These are phyloP conservation scores for Xerocomellus chrysenteron DNA, from an alignment of 768 basidiomycete species.

Conservation along the genomic window DNA sequence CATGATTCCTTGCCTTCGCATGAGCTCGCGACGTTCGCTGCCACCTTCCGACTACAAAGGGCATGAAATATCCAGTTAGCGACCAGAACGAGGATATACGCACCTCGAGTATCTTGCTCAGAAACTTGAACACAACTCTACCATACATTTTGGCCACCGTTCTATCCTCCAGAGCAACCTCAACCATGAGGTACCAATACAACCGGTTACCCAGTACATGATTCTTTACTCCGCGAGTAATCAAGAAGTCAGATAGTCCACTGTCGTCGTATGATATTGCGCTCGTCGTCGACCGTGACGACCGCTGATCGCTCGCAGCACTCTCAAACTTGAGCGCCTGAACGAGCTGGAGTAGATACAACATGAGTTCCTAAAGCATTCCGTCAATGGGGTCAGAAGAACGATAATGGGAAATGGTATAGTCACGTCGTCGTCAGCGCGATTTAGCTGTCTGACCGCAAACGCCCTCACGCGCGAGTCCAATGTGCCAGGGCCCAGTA, in stretches of 20 bases:
- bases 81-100: conserved; percentile 6
- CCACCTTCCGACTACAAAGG: conserved; percentile 65
- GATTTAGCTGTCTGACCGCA: conserved; percentile 85
- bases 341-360: conserved; percentile 94
- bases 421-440: conserved; percentile 92
- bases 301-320: conserved; percentile 70
- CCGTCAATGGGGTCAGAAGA: background rate
- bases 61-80: background rate
- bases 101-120: conserved; percentile 86
- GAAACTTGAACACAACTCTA: conserved; percentile 85
- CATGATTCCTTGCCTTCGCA: conserved; percentile 88
- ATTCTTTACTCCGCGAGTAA: conserved; percentile 80
- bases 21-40: conserved; percentile 77
- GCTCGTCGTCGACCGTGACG: conserved; percentile 67
- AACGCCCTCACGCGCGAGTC: conserved; percentile 93
- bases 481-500: conserved; percentile 86
- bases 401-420: background rate
- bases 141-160: conserved; percentile 92
- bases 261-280: conserved; percentile 88
- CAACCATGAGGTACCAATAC: conserved; percentile 98
- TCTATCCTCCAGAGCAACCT: conserved; percentile 84
- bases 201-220: conserved; percentile 84
- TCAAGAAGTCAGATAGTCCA: conserved; percentile 90
- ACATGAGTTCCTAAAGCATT: conserved; percentile 69
- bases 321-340: conserved; percentile 98